These are phyloP conservation scores for Erysimum cheiri DNA, from an alignment of 441 rosid species.

Conservation along the genomic window DNA sequence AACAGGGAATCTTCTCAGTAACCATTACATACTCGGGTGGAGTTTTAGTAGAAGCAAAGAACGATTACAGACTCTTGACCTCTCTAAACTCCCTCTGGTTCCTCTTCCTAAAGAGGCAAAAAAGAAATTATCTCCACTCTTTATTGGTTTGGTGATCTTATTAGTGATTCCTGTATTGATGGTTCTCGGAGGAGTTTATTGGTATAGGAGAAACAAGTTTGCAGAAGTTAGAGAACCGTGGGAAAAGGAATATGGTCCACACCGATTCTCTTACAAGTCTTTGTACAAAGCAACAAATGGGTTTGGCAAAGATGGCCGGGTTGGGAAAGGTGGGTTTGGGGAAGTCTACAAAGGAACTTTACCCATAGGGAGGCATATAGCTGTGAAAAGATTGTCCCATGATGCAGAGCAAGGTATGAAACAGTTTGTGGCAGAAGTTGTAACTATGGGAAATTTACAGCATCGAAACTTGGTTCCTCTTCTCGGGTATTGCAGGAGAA, in stretches of 20 bases:
- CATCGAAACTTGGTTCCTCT: constrained; percentile 40
- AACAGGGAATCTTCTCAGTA: neutral
- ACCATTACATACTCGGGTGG: constrained; percentile 38
- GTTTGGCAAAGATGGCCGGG: constrained; percentile 1
- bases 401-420: constrained; percentile 34
- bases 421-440: constrained; percentile 41
- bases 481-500: constrained; percentile 39
- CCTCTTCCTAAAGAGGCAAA: constrained; percentile 6
- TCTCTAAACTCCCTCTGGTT: constrained; percentile 30
- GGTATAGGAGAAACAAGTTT: constrained; percentile 14
- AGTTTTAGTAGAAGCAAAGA: constrained; percentile 32
- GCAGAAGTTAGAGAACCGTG: constrained; percentile 30
- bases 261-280: constrained; percentile 32
- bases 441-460: constrained; percentile 28
- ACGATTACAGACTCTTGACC: neutral
- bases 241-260: constrained; percentile 35
- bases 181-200: constrained; percentile 20
- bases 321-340: constrained; percentile 42
- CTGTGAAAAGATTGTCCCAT: constrained; percentile 32
- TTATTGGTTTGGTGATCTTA: constrained; percentile 14
- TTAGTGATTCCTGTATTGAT: neutral
- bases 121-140: neutral
- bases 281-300: constrained; percentile 43
- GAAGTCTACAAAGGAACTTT: constrained; percentile 36
- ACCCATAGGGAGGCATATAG: neutral